A percentile compares a stretch with the other conserved stretches of the same genome.
Conservation (phyloP, 805 yeast species). For the Suhomyces prunicola region DNA sequence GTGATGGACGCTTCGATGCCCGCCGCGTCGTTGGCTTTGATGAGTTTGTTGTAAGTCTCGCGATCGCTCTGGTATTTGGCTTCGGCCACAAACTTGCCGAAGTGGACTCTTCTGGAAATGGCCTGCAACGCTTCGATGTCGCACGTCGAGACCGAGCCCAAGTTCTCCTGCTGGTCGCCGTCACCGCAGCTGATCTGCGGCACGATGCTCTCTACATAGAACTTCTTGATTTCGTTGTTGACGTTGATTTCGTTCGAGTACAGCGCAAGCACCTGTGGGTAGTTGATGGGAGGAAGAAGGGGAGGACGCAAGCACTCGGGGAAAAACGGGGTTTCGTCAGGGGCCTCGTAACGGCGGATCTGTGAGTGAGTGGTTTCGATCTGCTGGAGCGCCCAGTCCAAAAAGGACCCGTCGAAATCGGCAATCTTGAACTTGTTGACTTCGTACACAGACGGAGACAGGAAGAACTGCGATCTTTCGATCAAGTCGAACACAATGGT, state of each 20-base stretch:
- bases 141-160: conserved; percentile 79
- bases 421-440: conserved; percentile 56
- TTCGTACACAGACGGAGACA: conserved; percentile 72
- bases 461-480: conserved; percentile 86
- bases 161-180: conserved; percentile 80
- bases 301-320: conserved; percentile 65
- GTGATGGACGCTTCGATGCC: conserved; percentile 84
- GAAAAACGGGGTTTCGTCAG: conserved; percentile 90
- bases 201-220: conserved; percentile 71
- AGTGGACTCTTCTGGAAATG: conserved; percentile 87
- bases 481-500: conserved; percentile 89
- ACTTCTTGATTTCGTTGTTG: conserved; percentile 62
- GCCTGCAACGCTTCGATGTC: conserved; percentile 90
- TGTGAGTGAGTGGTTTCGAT: conserved; percentile 66
- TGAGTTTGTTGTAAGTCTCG: conserved; percentile 60
- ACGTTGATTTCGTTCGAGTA: conserved; percentile 74
- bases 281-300: conserved; percentile 73
- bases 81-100: conserved; percentile 97
- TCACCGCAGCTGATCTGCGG: conserved; percentile 64
- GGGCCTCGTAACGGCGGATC: conserved; percentile 86
- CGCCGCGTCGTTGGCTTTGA: conserved; percentile 57
- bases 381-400: conserved; percentile 81
- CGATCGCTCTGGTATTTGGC: conserved; percentile 76
- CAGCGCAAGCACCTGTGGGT: conserved; percentile 75
- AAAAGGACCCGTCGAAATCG: conserved; percentile 71